Percentiles rank a stretch among this genome's conserved stretches.
These are phyloP conservation scores for Hygrophorus pudorinus DNA, from an alignment of 768 basidiomycete species.

Conservation along the genomic window DNA sequence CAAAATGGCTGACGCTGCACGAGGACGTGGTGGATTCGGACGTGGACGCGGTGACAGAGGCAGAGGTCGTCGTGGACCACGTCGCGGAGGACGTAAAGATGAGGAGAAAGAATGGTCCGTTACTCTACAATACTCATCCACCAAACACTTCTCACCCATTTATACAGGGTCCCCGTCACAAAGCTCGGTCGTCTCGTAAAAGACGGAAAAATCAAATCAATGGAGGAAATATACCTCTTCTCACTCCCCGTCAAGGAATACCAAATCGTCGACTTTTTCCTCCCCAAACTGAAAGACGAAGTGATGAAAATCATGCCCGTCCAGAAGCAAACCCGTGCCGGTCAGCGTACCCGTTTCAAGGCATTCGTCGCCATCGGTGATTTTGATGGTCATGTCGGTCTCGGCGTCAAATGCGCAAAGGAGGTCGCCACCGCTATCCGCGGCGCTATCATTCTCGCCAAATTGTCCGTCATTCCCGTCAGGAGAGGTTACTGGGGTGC, in stretches of 20 bases:
- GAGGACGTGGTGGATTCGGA: conserved; percentile 68
- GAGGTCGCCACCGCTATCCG: conserved; percentile 99
- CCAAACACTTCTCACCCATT: conserved; percentile 7
- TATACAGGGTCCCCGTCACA: conserved; percentile 85
- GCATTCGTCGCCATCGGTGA: conserved; percentile 99
- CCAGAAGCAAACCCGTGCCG: conserved; percentile 99
- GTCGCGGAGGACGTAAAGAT: conserved; percentile 96
- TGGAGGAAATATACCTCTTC: conserved; percentile 99
- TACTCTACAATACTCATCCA: conserved; percentile 12
- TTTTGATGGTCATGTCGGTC: conserved; percentile 96
- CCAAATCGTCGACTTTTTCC: conserved; percentile 99
- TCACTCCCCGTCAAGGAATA: conserved; percentile 99
- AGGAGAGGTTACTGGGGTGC: conserved; percentile 99
- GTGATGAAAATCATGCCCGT: conserved; percentile 99
- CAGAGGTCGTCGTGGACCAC: conserved; percentile 80
- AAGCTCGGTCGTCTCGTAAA: conserved; percentile 99
- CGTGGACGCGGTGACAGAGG: conserved; percentile 90
- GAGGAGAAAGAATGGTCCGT: conserved; percentile 98
- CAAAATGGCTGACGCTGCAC: conserved; percentile 72
- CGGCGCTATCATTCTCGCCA: conserved; percentile 98
- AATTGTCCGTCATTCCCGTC: conserved; percentile 95
- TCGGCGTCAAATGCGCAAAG: conserved; percentile 99
- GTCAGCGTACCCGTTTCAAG: conserved; percentile 99
- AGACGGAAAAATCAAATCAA: conserved; percentile 99
- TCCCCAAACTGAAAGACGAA: conserved; percentile 98